Evolutionary conservation across 192 early-diverging fungal genomes (phyloP), one percentile per base, ranked within the genome.

Genomic region (Globomyces pollinis-pini): DNA sequence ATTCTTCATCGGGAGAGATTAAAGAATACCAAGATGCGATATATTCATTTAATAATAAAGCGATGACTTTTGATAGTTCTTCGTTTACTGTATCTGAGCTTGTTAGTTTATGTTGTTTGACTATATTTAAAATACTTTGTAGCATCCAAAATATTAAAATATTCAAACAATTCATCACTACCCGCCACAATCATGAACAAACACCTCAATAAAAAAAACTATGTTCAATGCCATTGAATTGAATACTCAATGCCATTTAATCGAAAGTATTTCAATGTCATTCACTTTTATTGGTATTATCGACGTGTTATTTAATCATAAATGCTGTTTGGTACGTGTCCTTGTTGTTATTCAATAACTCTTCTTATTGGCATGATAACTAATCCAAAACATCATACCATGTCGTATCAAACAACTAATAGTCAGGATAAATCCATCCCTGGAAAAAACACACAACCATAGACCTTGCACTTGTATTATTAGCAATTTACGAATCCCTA

Each of bases 1-100:
- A 72, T 34, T 72, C 71, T 13, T 72, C 43, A 38, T 70, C 65
- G 13, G 30, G 3, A 7, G 61, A 65, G 6, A 72, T n/a, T 7
- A 12, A 1, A 28, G 32, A 21, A 43, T 63, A 72, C 70, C 70
- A 72, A 11, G 23, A 11, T 13, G 53, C 45, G 13, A 72, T 42
- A 38, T 59, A 72, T 29, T 72, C 70, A 23, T 51, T 33, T 30
- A 70, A 42, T 23, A 72, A 31, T 0, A 61, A 38, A 5, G 45
- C 21, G 7, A 72, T 28, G 24, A 72, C 30, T 33, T 58, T 51
- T 23, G 38, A 28, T 11, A 72, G 41, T 29, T 72, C 61, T 4
- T 23, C 29, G 50, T 72, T 60, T 7, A 72, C 44, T 8, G 44
- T 21, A 4, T 35, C 30, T 16, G 70, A 72, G 18, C 60, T 65